These are phyloP conservation scores for Mycena indigotica DNA, from an alignment of 768 basidiomycete species.

Conservation along the genomic window DNA sequence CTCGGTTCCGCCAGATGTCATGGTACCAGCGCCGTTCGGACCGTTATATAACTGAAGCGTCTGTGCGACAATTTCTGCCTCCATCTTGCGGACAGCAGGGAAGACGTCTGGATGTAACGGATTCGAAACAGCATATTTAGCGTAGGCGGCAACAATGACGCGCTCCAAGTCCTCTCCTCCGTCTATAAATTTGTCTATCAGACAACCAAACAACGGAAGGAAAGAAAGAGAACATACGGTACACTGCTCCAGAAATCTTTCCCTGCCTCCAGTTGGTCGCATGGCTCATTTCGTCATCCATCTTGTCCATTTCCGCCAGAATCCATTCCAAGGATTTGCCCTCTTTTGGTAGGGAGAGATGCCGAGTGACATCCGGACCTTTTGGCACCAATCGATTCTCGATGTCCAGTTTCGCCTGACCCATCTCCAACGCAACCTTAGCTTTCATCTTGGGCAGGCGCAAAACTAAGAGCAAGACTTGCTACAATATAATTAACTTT, in stretches of 20 bases:
- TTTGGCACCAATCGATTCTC: slow-evolving; percentile 69
- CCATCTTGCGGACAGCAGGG: slow-evolving; percentile 94
- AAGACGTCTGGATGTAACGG: slow-evolving; percentile 94
- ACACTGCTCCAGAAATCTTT: slow-evolving; percentile 83
- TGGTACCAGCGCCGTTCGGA: slow-evolving; percentile 84
- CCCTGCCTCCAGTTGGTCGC: slow-evolving; percentile 64
- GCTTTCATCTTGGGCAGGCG: slow-evolving; percentile 60
- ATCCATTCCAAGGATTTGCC: slow-evolving; percentile 77
- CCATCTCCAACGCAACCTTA: slow-evolving; percentile 67
- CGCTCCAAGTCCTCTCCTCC: slow-evolving; percentile 81
- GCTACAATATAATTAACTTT: slow-evolving; percentile 36
- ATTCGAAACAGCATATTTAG: slow-evolving; percentile 82
- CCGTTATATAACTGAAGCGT: slow-evolving; percentile 83
- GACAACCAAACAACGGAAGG: too few relatives aligned
- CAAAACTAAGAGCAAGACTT: slow-evolving; percentile 56
- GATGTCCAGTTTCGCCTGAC: slow-evolving; percentile 63
- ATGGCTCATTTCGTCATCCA: slow-evolving; percentile 61
- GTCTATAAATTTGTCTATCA: slow-evolving; percentile 43
- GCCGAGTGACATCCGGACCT: slow-evolving; percentile 60
- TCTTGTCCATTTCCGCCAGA: slow-evolving; percentile 72
- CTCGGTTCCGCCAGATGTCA: slow-evolving; percentile 95
- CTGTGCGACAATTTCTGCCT: slow-evolving; percentile 91
- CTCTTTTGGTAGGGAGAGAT: slow-evolving; percentile 64
- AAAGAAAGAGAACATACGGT: slow-evolving; percentile 58
- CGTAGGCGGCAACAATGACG: slow-evolving; percentile 79